These are phyloP conservation scores for Alternaria infectoria DNA, from an alignment of 2,329 filamentous ascomycete species.

Conservation along the genomic window DNA sequence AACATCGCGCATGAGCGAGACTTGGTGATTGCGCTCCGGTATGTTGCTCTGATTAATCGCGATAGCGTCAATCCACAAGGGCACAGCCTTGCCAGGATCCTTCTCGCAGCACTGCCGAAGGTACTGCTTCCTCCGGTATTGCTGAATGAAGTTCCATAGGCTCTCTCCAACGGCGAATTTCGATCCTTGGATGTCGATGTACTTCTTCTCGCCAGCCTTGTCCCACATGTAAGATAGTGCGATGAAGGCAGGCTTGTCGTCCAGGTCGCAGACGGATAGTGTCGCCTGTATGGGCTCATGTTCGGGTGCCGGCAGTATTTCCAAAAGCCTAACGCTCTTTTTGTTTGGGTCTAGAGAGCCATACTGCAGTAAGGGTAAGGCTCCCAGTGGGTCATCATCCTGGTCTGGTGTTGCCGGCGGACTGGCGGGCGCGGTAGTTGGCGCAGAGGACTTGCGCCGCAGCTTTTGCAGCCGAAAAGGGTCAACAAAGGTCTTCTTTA, in stretches of 20 bases:
- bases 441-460: background rate
- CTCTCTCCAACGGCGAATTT: slow-evolving; percentile 13
- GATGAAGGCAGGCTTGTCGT: slow-evolving; percentile 14
- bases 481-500: slow-evolving; percentile 8
- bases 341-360: slow-evolving; percentile 3
- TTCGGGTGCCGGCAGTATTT: slow-evolving; percentile 8
- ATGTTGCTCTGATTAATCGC: slow-evolving; percentile 19
- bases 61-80: slow-evolving; percentile 22
- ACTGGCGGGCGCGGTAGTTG: background rate
- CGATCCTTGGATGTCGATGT: slow-evolving; percentile 11
- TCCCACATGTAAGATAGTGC: slow-evolving; percentile 26
- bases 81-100: background rate
- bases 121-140: slow-evolving; percentile 15
- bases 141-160: slow-evolving; percentile 19
- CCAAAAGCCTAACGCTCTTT: slow-evolving; percentile 13
- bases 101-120: slow-evolving; percentile 5
- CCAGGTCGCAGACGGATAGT: slow-evolving; percentile 9
- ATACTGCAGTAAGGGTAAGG: slow-evolving; percentile 6
- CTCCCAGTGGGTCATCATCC: background rate
- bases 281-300: slow-evolving; percentile 5
- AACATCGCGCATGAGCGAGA: slow-evolving; percentile 17
- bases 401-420: background rate
- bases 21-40: slow-evolving; percentile 18
- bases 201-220: slow-evolving; percentile 5
- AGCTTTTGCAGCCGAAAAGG: slow-evolving; percentile 4